A percentile compares a stretch with the other conserved stretches of the same genome.
These are phyloP conservation scores for Cystobasidium ongulense DNA, from an alignment of 768 basidiomycete genomes.

Conservation along the genomic window DNA sequence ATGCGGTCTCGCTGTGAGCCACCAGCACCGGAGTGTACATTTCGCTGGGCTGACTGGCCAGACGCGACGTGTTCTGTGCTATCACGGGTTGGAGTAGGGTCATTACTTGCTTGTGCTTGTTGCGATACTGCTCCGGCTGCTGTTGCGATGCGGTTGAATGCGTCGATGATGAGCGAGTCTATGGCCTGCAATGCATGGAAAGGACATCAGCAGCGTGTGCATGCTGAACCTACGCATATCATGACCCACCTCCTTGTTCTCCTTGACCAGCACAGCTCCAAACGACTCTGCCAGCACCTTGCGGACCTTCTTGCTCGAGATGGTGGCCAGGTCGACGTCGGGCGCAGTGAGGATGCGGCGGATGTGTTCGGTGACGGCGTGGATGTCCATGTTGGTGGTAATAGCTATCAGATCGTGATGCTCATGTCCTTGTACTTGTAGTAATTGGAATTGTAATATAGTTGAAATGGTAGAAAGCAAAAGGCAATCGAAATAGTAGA, in stretches of 20 bases:
- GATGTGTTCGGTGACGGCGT: conserved; percentile 48
- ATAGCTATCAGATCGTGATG: neutral
- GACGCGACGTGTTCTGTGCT: neutral
- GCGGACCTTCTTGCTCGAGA: conserved; percentile 82
- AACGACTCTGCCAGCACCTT: conserved; percentile 52
- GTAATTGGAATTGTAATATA: neutral
- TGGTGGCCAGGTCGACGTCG: conserved; percentile 64
- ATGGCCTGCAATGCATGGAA: conserved; percentile 17
- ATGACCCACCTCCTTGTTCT: conserved; percentile 25
- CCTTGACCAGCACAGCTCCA: conserved; percentile 10
- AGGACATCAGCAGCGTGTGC: neutral
- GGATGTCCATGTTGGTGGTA: conserved; percentile 41
- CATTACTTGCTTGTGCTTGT: neutral
- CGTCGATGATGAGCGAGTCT: conserved; percentile 21
- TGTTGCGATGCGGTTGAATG: conserved; percentile 19
- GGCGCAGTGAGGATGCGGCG: conserved; percentile 65
- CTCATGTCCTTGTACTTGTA: neutral
- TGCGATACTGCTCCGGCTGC: conserved; percentile 2
- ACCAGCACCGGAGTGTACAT: neutral
- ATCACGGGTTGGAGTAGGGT: neutral
- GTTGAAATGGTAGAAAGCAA: too few species aligned
- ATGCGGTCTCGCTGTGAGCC: neutral
- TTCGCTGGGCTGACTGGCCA: too few species aligned
- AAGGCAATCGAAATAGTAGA: too few species aligned
- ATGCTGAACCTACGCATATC: neutral